Evolutionary conservation across 495 filamentous ascomycete genomes (phyloP).

Genomic region (Podospora australis): DNA sequence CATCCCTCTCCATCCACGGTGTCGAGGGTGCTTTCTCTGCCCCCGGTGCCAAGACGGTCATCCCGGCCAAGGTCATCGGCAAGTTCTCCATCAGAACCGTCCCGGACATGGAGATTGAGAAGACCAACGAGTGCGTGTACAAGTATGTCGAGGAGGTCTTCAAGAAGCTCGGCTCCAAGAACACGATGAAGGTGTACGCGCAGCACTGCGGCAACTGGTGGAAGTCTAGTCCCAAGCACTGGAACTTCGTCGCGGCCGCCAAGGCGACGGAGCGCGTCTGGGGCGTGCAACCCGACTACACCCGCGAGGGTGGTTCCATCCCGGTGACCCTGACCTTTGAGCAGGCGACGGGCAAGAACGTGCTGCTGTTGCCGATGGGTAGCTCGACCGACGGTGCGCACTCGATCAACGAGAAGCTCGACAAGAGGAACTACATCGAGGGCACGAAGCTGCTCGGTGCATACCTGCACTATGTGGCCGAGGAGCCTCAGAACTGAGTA

Average conservation of each 20-base stretch:
- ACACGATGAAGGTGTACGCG: conserved; percentile 70
- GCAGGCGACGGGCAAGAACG: conserved; percentile 97
- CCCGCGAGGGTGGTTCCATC: conserved; percentile 93
- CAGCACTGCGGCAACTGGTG: conserved; percentile 96
- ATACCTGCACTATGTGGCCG: conserved; percentile 94
- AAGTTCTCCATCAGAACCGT: conserved; percentile 98
- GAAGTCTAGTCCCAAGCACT: conserved; percentile 93
- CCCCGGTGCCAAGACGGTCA: conserved; percentile 94
- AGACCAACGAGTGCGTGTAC: conserved; percentile 78
- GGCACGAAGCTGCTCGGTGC: conserved; percentile 93
- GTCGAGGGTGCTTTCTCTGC: conserved; percentile 93
- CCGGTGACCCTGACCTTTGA: conserved; percentile 96
- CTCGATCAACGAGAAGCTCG: conserved; percentile 96
- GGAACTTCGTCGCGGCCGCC: conserved; percentile 90
- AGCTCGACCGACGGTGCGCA: conserved; percentile 94
- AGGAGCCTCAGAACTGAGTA: conserved; percentile 59
- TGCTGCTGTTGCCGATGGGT: conserved; percentile 91
- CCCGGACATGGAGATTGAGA: conserved; percentile 89
- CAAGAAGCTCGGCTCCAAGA: conserved; percentile 80
- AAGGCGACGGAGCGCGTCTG: conserved; percentile 93
- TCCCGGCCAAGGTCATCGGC: conserved; percentile 92
- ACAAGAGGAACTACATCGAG: conserved; percentile 95
- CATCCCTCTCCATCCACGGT: conserved; percentile 92
- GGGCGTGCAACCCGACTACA: conserved; percentile 88
- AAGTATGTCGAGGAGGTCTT: conserved; percentile 73